Evolutionary conservation across 345 rosid species (phyloP).

Genomic region (Ceriops zippeliana): DNA sequence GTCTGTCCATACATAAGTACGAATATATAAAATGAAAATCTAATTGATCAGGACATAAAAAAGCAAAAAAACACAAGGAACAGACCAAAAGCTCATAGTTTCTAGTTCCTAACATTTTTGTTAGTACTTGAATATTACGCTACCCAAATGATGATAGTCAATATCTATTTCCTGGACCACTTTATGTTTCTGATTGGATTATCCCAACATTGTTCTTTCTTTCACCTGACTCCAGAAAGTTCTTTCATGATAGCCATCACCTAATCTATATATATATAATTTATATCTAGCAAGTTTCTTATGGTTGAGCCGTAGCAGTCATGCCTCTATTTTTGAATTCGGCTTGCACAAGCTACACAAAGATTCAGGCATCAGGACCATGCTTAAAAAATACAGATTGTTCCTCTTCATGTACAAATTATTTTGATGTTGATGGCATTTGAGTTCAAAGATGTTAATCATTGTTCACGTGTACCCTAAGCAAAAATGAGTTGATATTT

Average conservation of each 20-base stretch:
- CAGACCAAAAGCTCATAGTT: not conserved
- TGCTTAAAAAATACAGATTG: not conserved
- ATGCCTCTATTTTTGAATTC: constrained; percentile 1
- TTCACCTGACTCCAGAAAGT: constrained; percentile 3
- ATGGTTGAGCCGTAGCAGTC: constrained; percentile 11
- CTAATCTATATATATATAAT: not conserved
- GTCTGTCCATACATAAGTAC: too few relatives aligned
- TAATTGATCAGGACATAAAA: too few relatives aligned
- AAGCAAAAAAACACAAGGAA: not conserved
- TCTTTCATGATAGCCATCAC: constrained; percentile 5
- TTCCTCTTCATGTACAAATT: not conserved
- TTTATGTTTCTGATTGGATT: not conserved
- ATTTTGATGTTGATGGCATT: not conserved
- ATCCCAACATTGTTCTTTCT: constrained; percentile 4
- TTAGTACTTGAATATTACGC: constrained; percentile 1
- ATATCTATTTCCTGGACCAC: constrained; percentile 3
- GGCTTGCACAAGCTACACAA: constrained; percentile 5
- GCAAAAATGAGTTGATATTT: not conserved
- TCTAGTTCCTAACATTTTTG: not conserved
- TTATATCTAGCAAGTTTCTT: not conserved
- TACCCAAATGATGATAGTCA: constrained; percentile 1
- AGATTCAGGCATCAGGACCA: too few relatives aligned
- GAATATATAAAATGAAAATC: too few relatives aligned
- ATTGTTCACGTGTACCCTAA: not conserved
- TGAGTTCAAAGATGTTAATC: not conserved